A percentile compares a stretch with the other conserved stretches of the same genome.
phyloP scores from a whole-genome alignment of 2,329 filamentous ascomycete genomes.

The Hymenoscyphus fraxineus region DNA sequence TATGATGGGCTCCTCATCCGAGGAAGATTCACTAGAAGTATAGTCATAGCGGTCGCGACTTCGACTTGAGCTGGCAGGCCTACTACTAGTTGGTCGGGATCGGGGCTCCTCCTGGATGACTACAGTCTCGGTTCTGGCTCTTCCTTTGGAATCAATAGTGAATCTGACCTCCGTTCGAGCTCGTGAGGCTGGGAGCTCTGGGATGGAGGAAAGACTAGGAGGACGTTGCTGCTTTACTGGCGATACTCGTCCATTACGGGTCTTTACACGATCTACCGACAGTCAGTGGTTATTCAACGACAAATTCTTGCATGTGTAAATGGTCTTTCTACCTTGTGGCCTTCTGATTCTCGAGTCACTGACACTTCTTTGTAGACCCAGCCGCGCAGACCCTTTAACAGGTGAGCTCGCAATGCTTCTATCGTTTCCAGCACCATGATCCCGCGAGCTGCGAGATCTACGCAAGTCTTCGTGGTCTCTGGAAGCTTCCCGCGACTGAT shows the following conservation, averaged over 20 bases:
- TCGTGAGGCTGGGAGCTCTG: slow-evolving; percentile 44
- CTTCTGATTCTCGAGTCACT: slow-evolving; percentile 31
- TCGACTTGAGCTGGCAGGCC: slow-evolving; percentile 16
- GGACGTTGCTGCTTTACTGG: slow-evolving; percentile 48
- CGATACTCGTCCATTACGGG: slow-evolving; percentile 37
- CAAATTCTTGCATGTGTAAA: neutral
- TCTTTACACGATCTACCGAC: slow-evolving; percentile 21
- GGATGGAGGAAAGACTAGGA: slow-evolving; percentile 54
- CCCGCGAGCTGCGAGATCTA: slow-evolving; percentile 26
- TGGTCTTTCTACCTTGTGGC: slow-evolving; percentile 22
- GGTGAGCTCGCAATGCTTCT: slow-evolving; percentile 32
- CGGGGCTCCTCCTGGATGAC: slow-evolving; percentile 25
- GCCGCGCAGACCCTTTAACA: slow-evolving; percentile 29
- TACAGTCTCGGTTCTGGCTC: slow-evolving; percentile 37
- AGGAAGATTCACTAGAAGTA: slow-evolving; percentile 49
- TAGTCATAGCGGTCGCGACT: slow-evolving; percentile 41
- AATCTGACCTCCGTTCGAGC: slow-evolving; percentile 57
- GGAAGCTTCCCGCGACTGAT: slow-evolving; percentile 32
- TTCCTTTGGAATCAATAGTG: slow-evolving; percentile 59
- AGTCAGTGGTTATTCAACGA: slow-evolving; percentile 15
- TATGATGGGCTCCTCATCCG: slow-evolving; percentile 62
- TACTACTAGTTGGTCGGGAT: slow-evolving; percentile 16
- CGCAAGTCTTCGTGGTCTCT: slow-evolving; percentile 33
- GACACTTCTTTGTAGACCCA: slow-evolving; percentile 29
- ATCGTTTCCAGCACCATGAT: slow-evolving; percentile 25